These are phyloP conservation scores for Pigoraptor vietnamica DNA, from an alignment of 78 protist species.

Conservation along the genomic window DNA sequence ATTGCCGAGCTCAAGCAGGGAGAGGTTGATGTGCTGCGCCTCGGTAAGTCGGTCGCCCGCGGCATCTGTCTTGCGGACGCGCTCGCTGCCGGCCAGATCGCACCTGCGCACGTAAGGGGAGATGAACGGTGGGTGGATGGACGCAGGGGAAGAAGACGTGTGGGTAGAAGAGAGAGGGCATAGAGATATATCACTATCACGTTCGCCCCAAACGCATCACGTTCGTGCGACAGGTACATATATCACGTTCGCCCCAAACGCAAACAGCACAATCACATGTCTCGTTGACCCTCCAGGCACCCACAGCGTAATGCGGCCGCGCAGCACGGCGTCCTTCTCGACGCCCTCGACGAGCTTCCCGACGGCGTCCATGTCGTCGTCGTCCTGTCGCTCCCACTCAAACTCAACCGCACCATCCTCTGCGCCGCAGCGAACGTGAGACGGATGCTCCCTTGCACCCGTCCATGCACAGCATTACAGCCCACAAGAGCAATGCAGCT, in stretches of 20 bases:
- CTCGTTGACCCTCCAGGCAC: no score
- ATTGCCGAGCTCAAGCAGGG: constrained; percentile 65
- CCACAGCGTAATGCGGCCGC: background rate
- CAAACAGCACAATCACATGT: no score
- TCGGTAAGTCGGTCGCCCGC: constrained; percentile 69
- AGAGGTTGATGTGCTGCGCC: constrained; percentile 69
- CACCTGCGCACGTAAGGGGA: background rate
- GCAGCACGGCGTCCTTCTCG: background rate
- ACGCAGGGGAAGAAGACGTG: no score
- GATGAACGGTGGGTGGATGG: no score
- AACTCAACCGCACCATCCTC: no score
- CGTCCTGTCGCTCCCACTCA: background rate
- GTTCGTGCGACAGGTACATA: background rate
- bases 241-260: no score
- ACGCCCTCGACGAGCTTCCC: background rate
- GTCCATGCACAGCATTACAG: no score
- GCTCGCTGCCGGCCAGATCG: constrained; percentile 87
- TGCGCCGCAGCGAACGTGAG: no score
- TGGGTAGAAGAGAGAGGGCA: no score
- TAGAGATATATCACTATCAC: background rate
- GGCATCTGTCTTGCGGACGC: constrained; percentile 59
- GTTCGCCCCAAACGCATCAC: background rate
- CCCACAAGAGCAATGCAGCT: no score
- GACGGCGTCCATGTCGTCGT: background rate
- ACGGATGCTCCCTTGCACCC: no score